These are phyloP conservation scores for Aspergillus bridgeri DNA, from an alignment of 495 filamentous ascomycete genomes.

Conservation along the genomic window DNA sequence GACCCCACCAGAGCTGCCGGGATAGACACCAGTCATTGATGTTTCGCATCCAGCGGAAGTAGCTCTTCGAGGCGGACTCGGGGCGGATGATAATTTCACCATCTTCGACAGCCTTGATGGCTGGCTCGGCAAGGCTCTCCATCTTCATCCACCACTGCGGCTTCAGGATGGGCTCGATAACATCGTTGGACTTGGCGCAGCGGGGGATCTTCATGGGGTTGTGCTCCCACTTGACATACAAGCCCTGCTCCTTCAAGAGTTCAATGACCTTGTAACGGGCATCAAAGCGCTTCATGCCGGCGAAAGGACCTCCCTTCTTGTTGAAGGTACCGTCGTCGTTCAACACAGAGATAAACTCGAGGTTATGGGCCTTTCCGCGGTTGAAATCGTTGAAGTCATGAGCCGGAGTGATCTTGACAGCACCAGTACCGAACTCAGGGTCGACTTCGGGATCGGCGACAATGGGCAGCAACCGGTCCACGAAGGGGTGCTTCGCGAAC, in stretches of 20 bases:
- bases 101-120: slow-evolving; percentile 63
- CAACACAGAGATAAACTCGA: slow-evolving; percentile 48
- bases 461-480: slow-evolving; percentile 63
- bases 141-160: slow-evolving; percentile 78
- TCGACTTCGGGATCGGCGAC: slow-evolving; percentile 70
- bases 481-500: slow-evolving; percentile 66
- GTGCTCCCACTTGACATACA: slow-evolving; percentile 74
- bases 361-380: slow-evolving; percentile 64
- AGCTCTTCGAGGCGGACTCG: slow-evolving; percentile 66
- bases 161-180: slow-evolving; percentile 77
- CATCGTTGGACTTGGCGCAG: slow-evolving; percentile 71
- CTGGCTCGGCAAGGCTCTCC: slow-evolving; percentile 55
- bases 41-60: slow-evolving; percentile 67
- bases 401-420: slow-evolving; percentile 75
- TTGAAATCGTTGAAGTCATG: slow-evolving; percentile 78
- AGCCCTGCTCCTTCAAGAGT: slow-evolving; percentile 63
- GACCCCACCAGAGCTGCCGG: slow-evolving; percentile 84
- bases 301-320: slow-evolving; percentile 57
- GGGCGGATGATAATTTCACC: slow-evolving; percentile 69
- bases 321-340: slow-evolving; percentile 64
- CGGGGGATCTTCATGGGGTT: slow-evolving; percentile 79
- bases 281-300: slow-evolving; percentile 73
- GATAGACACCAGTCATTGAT: slow-evolving; percentile 83
- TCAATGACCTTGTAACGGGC: slow-evolving; percentile 67
- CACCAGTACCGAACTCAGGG: slow-evolving; percentile 73